Evolutionary conservation across 2,329 filamentous ascomycete genomes (phyloP), one percentile per base, ranked within the genome.

Genomic region (Cryphonectria naterciae): DNA sequence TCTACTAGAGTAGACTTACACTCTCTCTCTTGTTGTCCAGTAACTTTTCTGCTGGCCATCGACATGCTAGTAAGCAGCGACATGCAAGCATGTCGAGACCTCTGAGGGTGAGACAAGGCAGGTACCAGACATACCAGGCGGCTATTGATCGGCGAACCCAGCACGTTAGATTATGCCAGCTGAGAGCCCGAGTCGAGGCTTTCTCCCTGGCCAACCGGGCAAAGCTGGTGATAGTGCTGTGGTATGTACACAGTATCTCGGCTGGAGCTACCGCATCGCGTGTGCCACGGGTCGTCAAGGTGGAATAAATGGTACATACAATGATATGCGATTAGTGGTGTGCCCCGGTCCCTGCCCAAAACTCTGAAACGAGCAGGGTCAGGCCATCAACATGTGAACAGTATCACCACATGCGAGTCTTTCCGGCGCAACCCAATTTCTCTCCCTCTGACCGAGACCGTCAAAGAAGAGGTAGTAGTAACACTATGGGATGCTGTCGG

Each of bases 341-440:
- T 17, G 63, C 63, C 63, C 63, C 35, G 43, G 25, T 65, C 63
- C 63, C 63, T 65, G 43, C 43, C 25, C 41, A 5, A 32, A 28
- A 35, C n/a, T 49, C 35, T 65, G 63, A 65, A 65, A 65, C 63
- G 17, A 52, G 28, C 63, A 65, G 43, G 63, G 63, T 52, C 63
- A 65, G 43, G 63, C 63, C 28, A 28, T 49, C 22, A 43, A 28
- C 43, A 28, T 65, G 63, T 35, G 35, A 25, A 39, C 15, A 19
- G 8, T 25, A 35, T 37, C 25, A 64, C 37, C 61, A 43, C 39
- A 39, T 37, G 43, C 63, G 37, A 49, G n/a, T 35, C 61, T 46
- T 43, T 8, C 61, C n/a, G 35, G 8, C 11, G 52, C 52, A 17
- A 28, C 13, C 28, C n/a, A 64, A n/a, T 64, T 39, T 43, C 19